phyloP scores from a whole-genome alignment of 169 alveolate genomes.

The Hepatocystis sp. region DNA sequence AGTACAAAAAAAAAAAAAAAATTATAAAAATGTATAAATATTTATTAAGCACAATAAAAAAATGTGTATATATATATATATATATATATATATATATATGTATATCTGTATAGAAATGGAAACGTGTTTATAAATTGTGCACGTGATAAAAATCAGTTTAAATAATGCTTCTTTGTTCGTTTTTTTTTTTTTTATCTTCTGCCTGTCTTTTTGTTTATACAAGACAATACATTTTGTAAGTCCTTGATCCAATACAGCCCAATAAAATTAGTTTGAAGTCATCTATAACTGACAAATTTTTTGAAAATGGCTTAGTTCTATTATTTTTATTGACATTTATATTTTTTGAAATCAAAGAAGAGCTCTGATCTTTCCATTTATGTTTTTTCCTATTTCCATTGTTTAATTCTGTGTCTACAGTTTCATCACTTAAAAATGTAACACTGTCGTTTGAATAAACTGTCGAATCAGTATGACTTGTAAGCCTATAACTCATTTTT shows the following conservation, averaged over 20 bases:
- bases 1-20: too few relatives aligned
- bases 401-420: slow-evolving; percentile 26
- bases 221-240: slow-evolving; percentile 38
- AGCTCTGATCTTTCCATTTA: slow-evolving; percentile 8
- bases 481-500: slow-evolving; percentile 22
- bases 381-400: slow-evolving; percentile 7
- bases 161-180: too few relatives aligned
- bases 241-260: slow-evolving; percentile 73
- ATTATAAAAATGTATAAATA: too few relatives aligned
- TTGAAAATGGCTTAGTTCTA: neutral
- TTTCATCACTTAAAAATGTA: slow-evolving; percentile 59
- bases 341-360: neutral
- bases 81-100: neutral
- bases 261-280: slow-evolving; percentile 39
- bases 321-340: slow-evolving; percentile 7
- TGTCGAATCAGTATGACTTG: slow-evolving; percentile 15
- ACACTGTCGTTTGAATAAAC: slow-evolving; percentile 21
- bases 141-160: too few relatives aligned
- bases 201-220: slow-evolving; percentile 5
- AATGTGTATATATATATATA: too few relatives aligned
- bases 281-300: slow-evolving; percentile 32
- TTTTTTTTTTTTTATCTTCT: too few relatives aligned
- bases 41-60: too few relatives aligned
- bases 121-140: neutral
- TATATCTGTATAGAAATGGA: neutral